These are phyloP conservation scores for Zychaea mexicana DNA, from an alignment of 371 early-diverging fungal genomes.

Conservation along the genomic window DNA sequence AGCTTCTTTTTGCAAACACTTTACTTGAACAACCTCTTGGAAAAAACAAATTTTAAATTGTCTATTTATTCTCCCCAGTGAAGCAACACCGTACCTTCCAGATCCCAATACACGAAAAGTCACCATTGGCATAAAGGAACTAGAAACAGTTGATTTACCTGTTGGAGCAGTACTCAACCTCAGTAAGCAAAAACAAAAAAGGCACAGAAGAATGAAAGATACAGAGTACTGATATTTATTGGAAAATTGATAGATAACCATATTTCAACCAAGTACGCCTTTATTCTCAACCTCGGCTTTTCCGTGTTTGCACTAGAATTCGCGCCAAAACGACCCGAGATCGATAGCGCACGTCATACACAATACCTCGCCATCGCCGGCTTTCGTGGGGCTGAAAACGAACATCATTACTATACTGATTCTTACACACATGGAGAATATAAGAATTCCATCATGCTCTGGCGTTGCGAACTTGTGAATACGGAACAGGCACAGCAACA, in stretches of 20 bases:
- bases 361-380: constrained; percentile 71
- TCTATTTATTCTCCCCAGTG: too few relatives aligned
- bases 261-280: constrained; percentile 24
- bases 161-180: constrained; percentile 9
- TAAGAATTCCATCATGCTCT: constrained; percentile 57
- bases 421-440: constrained; percentile 18
- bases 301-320: constrained; percentile 72
- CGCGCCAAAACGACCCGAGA: constrained; percentile 42
- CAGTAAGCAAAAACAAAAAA: constrained; percentile 9
- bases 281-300: constrained; percentile 57
- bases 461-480: constrained; percentile 33
- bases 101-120: constrained; percentile 7
- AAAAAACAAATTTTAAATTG: too few relatives aligned
- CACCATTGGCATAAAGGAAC: constrained; percentile 19
- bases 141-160: constrained; percentile 4
- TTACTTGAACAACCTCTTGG: neutral
- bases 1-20: neutral
- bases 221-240: neutral
- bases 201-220: neutral
- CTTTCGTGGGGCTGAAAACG: constrained; percentile 43
- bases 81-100: constrained; percentile 21
- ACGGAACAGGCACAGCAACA: too few relatives aligned
- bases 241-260: constrained; percentile 12
- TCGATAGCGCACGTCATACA: constrained; percentile 18
- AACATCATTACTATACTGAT: constrained; percentile 43